These are phyloP conservation scores for Clarireedia paspali DNA, from an alignment of 2,329 filamentous ascomycete genomes.

Conservation along the genomic window DNA sequence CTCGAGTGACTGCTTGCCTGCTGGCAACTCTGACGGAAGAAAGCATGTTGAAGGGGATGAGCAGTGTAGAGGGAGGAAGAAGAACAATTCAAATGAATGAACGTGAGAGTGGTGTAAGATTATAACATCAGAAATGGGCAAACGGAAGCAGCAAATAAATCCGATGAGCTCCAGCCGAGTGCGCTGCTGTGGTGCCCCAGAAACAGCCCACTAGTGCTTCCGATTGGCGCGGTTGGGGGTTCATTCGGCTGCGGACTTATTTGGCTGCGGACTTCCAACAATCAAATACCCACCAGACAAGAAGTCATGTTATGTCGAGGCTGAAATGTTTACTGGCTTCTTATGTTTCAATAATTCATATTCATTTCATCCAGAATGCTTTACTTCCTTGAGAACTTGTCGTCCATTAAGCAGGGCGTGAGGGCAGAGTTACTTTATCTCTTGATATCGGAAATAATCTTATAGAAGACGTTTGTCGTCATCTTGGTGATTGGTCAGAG, in stretches of 20 bases:
- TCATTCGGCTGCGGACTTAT: background rate
- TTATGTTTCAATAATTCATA: too few species aligned
- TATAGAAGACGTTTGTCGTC: too few species aligned
- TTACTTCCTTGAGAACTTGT: too few species aligned
- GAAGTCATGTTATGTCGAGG: too few species aligned
- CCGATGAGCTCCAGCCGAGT: background rate
- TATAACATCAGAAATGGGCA: background rate
- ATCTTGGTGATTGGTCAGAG: too few species aligned
- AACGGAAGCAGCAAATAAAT: too few species aligned
- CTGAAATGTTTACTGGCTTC: too few species aligned
- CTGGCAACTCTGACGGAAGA: constrained; percentile 46
- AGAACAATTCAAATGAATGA: constrained; percentile 5
- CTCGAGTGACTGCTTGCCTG: constrained; percentile 36
- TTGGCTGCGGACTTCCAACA: background rate
- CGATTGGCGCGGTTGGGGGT: constrained; percentile 6
- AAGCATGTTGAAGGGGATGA: constrained; percentile 39
- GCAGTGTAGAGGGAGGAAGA: background rate
- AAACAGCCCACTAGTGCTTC: constrained; percentile 2
- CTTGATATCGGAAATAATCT: too few species aligned
- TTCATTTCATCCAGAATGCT: too few species aligned
- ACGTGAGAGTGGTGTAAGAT: background rate
- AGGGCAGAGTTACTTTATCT: too few species aligned
- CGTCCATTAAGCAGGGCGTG: too few species aligned
- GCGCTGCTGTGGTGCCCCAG: constrained; percentile 4
- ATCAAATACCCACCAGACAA: too few species aligned